A percentile compares a stretch with the other conserved stretches of the same genome.
Conservation (phyloP, 1,139 yeast species). For the Wickerhamomyces sp. region DNA sequence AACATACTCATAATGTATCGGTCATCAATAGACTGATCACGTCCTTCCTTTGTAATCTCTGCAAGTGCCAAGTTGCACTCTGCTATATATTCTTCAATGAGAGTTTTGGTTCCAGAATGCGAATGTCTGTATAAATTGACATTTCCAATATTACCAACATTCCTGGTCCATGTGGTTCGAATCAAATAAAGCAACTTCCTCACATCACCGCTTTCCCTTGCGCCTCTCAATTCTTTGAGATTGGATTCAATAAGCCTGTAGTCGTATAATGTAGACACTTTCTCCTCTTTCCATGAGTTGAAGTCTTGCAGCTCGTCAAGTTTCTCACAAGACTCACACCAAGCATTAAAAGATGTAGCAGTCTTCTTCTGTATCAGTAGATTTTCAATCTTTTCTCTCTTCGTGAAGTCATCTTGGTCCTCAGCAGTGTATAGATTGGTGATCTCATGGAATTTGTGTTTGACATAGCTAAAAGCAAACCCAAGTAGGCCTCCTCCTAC, state of each 20-base stretch:
- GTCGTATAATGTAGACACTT: conserved; percentile 66
- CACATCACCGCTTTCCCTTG: conserved; percentile 54
- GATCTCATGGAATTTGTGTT: no score
- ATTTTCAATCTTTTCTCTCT: conserved; percentile 25
- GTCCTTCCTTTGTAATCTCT: conserved; percentile 24
- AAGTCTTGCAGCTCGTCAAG: conserved; percentile 63
- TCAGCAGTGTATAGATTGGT: conserved; percentile 8
- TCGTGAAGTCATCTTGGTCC: conserved; percentile 12
- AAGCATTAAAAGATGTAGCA: conserved; percentile 61
- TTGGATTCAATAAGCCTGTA: conserved; percentile 51
- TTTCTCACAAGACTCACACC: conserved; percentile 60
- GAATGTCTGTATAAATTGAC: conserved; percentile 71
- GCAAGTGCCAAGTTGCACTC: conserved; percentile 70
- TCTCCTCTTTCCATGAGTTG: conserved; percentile 65
- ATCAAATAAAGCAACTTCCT: conserved; percentile 63
- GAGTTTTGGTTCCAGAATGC: conserved; percentile 76
- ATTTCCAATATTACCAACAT: conserved; percentile 86
- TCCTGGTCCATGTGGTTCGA: conserved; percentile 80
- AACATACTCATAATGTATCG: conserved; percentile 69
- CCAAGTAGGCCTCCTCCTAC: no score
- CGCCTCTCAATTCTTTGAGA: conserved; percentile 53
- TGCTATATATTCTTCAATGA: conserved; percentile 75
- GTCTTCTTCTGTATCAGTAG: conserved; percentile 48
- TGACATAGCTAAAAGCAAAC: no score
- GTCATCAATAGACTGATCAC: conserved; percentile 52